These are phyloP conservation scores for button mushroom (Agaricus bisporus) DNA, from an alignment of 768 basidiomycete genomes.

Conservation along the genomic window DNA sequence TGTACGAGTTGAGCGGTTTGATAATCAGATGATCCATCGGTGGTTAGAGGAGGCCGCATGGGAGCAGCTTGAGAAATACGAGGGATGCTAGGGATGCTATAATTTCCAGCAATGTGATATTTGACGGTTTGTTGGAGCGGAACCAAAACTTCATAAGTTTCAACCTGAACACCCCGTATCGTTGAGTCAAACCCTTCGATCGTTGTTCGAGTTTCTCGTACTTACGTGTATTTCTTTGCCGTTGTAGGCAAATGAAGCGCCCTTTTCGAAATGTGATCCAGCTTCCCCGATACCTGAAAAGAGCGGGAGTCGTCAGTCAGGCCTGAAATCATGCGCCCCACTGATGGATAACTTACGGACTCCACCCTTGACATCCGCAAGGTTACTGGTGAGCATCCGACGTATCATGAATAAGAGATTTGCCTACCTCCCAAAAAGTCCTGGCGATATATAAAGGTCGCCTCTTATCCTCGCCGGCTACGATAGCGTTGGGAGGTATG, in stretches of 20 bases:
- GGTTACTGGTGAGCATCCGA: neutral
- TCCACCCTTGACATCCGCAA: neutral
- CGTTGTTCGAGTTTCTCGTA: no score
- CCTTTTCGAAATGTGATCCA: slow-evolving; percentile 15
- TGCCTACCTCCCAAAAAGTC: slow-evolving; percentile 17
- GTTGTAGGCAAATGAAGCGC: slow-evolving; percentile 18
- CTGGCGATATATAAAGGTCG: slow-evolving; percentile 17
- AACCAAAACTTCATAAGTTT: slow-evolving; percentile 19
- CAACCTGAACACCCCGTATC: slow-evolving; percentile 7
- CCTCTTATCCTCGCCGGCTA: slow-evolving; percentile 16
- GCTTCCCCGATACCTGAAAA: slow-evolving; percentile 17
- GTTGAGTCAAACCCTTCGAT: neutral
- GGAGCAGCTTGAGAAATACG: slow-evolving; percentile 9
- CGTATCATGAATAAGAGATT: neutral
- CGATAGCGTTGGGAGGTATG: slow-evolving; percentile 16
- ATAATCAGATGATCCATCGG: neutral
- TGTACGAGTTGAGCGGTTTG: neutral
- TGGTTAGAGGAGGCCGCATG: neutral
- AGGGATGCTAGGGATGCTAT: slow-evolving; percentile 11
- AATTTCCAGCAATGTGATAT: slow-evolving; percentile 12
- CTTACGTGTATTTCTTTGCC: slow-evolving; percentile 17
- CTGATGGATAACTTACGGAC: slow-evolving; percentile 1
- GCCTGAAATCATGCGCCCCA: neutral
- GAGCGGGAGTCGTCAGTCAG: no score
- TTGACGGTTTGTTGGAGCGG: slow-evolving; percentile 15